Percentiles rank a stretch among this genome's conserved stretches.
phyloP scores from a whole-genome alignment of 345 rosid genomes.

The Bruguiera parviflora region DNA sequence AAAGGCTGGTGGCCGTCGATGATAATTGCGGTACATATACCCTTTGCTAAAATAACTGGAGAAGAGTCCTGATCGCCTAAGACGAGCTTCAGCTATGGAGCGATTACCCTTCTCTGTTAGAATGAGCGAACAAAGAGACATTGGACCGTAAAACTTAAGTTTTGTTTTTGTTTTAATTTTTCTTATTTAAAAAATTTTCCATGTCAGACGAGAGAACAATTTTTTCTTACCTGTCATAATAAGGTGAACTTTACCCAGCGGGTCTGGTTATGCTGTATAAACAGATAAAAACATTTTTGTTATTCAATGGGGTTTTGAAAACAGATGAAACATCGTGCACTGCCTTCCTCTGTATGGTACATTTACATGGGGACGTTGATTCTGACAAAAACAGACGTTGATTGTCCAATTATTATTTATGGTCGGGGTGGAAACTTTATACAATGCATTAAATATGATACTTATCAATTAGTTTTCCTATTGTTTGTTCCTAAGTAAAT shows the following conservation, averaged over 20 bases:
- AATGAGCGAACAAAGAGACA: conserved; percentile 5
- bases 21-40: conserved; percentile 10
- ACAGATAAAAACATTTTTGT: conserved; percentile 14
- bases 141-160: conserved; percentile 7
- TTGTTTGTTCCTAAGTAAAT: too few relatives aligned
- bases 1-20: conserved; percentile 69
- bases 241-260: conserved; percentile 18
- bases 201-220: conserved; percentile 6
- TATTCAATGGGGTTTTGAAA: neutral
- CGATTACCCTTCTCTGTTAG: neutral
- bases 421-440: too few relatives aligned
- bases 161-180: conserved; percentile 12
- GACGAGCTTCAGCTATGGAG: conserved; percentile 10
- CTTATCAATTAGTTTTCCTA: too few relatives aligned
- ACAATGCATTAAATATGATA: too few relatives aligned
- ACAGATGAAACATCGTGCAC: too few relatives aligned
- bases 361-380: too few relatives aligned
- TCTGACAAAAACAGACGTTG: too few relatives aligned
- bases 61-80: conserved; percentile 14
- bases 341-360: too few relatives aligned
- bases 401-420: too few relatives aligned
- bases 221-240: conserved; percentile 19
- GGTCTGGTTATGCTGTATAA: neutral
- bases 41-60: conserved; percentile 17
- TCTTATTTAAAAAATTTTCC: neutral